Evolutionary conservation across 495 filamentous ascomycete species (phyloP), one percentile per base, ranked within the genome.

Genomic region (Daldinia vernicosa): DNA sequence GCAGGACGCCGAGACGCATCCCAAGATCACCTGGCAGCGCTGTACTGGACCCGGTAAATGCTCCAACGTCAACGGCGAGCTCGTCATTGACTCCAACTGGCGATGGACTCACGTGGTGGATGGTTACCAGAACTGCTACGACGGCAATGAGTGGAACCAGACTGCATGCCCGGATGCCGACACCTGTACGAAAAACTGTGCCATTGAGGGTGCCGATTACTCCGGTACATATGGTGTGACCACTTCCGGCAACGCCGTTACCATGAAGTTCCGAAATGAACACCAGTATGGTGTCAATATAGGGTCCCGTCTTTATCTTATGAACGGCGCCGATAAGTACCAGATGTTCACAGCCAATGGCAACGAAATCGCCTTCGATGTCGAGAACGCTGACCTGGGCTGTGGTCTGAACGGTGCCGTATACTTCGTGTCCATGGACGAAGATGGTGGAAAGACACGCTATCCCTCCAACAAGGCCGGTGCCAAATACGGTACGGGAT

Each of bases 281-380:
- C 70, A 78, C 72, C 51, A 69, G 19, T 77, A 80, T 75, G 75
- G 75, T 14, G 79, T 76, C 67, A 85, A 84, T 76, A 75, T 84
- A 61, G 81, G 82, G 53, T 80, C 84, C 35, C 84, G 87, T 60
- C 69, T 83, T 19, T 88, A 88, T 75, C 78, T 89, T 35, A 85
- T 88, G 84, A 83, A 79, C 27, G 66, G 66, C 24, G 72, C 70
- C 51, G 81, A 81, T 71, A 83, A 83, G 63, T 88, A 88, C 79
- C 79, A 86, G 73, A 82, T 80, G 79, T 86, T 88, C 78, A 78
- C 79, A 19, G 78, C 85, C 27, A 75, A 83, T 65, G 83, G 82
- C 76, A 84, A 85, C 74, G 86, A 88, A 77, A 87, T 88, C 80
- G 85, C 84, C 62, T 87, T 88, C 71, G 85, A 87, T 63, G 86